Evolutionary conservation across 805 yeast genomes (phyloP).

Genomic region (Millerago galiae): DNA sequence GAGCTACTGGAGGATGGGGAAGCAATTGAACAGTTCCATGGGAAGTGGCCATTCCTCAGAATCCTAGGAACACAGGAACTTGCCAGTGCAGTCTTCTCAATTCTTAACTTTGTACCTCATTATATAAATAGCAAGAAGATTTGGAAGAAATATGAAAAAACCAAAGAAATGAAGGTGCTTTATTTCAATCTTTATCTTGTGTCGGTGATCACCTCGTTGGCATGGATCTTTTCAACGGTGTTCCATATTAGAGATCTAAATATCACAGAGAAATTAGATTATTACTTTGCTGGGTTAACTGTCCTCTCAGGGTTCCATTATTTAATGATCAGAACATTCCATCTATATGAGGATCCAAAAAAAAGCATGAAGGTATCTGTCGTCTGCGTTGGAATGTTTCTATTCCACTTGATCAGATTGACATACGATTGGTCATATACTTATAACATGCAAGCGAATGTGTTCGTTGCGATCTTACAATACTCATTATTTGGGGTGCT

Average conservation of each 20-base stretch:
- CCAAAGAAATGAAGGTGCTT: slow-evolving; percentile 12
- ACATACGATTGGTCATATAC: slow-evolving; percentile 79
- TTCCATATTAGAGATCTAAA: slow-evolving; percentile 84
- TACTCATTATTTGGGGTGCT: slow-evolving; percentile 37
- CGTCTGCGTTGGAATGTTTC: slow-evolving; percentile 44
- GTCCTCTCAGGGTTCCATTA: slow-evolving; percentile 76
- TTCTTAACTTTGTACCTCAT: slow-evolving; percentile 64
- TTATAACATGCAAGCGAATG: slow-evolving; percentile 89
- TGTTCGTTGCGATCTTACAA: slow-evolving; percentile 70
- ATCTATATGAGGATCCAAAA: slow-evolving; percentile 42
- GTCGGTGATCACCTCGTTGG: slow-evolving; percentile 63
- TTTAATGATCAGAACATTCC: slow-evolving; percentile 52
- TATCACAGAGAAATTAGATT: slow-evolving; percentile 80
- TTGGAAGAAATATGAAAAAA: slow-evolving; percentile 3
- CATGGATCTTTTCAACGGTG: slow-evolving; percentile 82
- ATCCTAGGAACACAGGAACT: slow-evolving; percentile 80
- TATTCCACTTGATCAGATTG: slow-evolving; percentile 60
- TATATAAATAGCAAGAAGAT: slow-evolving; percentile 37
- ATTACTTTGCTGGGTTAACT: slow-evolving; percentile 88
- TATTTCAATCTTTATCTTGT: slow-evolving; percentile 38
- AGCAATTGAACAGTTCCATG: slow-evolving; percentile 81
- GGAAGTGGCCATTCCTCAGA: slow-evolving; percentile 93
- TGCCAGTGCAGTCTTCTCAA: slow-evolving; percentile 73
- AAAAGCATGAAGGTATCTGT: slow-evolving; percentile 32
- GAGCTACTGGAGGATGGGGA: slow-evolving; percentile 37